A percentile compares a stretch with the other conserved stretches of the same genome.
phyloP scores from a whole-genome alignment of 2,329 filamentous ascomycete genomes.

The Stagonosporopsis vannaccii region DNA sequence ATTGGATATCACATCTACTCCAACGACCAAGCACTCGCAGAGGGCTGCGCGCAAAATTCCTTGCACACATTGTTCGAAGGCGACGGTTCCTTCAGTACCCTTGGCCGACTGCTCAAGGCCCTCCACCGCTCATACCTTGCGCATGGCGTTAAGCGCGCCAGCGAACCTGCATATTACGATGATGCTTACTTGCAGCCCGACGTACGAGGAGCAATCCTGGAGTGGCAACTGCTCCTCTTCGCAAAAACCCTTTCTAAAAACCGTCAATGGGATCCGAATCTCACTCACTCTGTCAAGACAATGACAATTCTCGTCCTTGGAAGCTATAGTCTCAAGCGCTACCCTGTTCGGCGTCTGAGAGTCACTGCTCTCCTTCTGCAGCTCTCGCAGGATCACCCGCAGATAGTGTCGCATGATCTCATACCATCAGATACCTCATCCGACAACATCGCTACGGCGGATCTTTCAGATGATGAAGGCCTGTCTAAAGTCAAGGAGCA shows the following conservation, averaged over 20 bases:
- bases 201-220: slow-evolving; percentile 50
- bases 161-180: slow-evolving; percentile 57
- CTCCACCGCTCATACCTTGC: slow-evolving; percentile 62
- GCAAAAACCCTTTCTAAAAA: slow-evolving; percentile 39
- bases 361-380: slow-evolving; percentile 37
- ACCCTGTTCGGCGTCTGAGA: slow-evolving; percentile 45
- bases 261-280: slow-evolving; percentile 37
- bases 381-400: slow-evolving; percentile 64
- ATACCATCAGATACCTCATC: slow-evolving; percentile 1
- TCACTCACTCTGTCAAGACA: slow-evolving; percentile 34
- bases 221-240: slow-evolving; percentile 52
- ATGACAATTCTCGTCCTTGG: slow-evolving; percentile 34
- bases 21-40: slow-evolving; percentile 62
- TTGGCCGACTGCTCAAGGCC: slow-evolving; percentile 67
- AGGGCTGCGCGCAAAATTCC: slow-evolving; percentile 58
- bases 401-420: slow-evolving; percentile 55
- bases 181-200: slow-evolving; percentile 34
- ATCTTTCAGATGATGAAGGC: slow-evolving; percentile 40
- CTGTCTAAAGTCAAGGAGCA: slow-evolving; percentile 46
- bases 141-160: slow-evolving; percentile 55
- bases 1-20: slow-evolving; percentile 67
- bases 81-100: slow-evolving; percentile 57
- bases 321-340: slow-evolving; percentile 37
- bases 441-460: background rate
- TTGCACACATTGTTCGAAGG: slow-evolving; percentile 63